Evolutionary conservation across 345 rosid genomes (phyloP), one percentile per base, ranked within the genome.

Genomic region (Durio zibethinus): DNA sequence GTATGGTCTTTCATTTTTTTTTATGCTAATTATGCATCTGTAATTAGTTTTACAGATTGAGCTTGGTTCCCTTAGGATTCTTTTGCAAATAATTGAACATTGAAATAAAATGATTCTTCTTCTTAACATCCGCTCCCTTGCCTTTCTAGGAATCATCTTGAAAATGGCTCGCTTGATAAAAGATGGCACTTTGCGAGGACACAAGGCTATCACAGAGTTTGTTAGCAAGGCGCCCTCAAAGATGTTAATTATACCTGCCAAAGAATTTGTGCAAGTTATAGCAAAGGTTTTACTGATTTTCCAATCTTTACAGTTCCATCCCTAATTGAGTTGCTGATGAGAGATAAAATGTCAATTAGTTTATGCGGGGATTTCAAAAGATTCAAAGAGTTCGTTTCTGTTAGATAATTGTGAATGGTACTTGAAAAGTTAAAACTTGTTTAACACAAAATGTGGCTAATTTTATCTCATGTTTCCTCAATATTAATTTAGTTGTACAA

Each of bases 231-330:
- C 92, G 74, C 92, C 90, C 68, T 81, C 85, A 78, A 89, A 81
- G 83, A 87, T 90, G 47, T 82, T 94, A 42, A 85, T 92, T 73
- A 85, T 97, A 79, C 91, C 92, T 78, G 94, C 89, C 18, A 89
- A 88, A 80, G 97, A 97, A 63, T 89, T 94, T 82, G 97, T 90
- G 80, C 97, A 94, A 91, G 88, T 97, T 87, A 75, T 89, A 79
- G 98, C 97, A 21, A 90, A 94, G 98, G 99, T 96, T 84, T 77
- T 79, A 53, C 67, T 47, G n/a, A 61, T 40, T 64, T 73, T 83
- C 27, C 48, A 68, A 23, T 69, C 15, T 75, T 80, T 72, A n/a
- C 14, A 67, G 20, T 42, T 52, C 68, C 69, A 43, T 59, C 31
- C 54, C 27, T 7, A 40, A 64, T 80, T 43, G 62, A 31, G 69